Percentiles rank a stretch among this genome's conserved stretches.
Evolutionary conservation across 257 asterid genomes (phyloP).

Genomic region (Plantago major): DNA sequence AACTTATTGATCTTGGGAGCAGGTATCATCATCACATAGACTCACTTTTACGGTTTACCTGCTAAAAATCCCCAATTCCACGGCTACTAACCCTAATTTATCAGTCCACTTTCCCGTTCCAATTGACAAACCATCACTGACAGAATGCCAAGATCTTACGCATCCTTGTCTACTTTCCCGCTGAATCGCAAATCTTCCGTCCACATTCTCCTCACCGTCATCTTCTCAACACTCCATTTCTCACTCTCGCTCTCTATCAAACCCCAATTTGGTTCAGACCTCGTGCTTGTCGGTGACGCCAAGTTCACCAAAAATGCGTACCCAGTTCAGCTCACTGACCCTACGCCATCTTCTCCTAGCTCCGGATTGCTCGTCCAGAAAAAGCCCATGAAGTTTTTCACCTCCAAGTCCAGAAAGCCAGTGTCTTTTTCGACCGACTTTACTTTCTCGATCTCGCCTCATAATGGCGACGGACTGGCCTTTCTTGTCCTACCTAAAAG

Average conservation of each 20-base stretch:
- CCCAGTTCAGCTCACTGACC: constrained; percentile 51
- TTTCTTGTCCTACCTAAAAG: constrained; percentile 44
- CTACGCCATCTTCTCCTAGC: constrained; percentile 37
- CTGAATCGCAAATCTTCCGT: not conserved
- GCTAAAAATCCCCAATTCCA: not conserved
- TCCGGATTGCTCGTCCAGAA: constrained; percentile 56
- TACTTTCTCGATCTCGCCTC: constrained; percentile 62
- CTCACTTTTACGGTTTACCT: not conserved
- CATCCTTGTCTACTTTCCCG: not conserved
- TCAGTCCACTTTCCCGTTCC: not conserved
- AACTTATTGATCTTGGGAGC: too few species aligned
- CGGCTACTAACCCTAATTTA: constrained; percentile 15
- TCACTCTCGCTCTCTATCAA: constrained; percentile 39
- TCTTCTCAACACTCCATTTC: constrained; percentile 26
- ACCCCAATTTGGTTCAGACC: constrained; percentile 43
- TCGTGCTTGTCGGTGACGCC: constrained; percentile 58
- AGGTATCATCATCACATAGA: too few species aligned
- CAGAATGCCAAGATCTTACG: constrained; percentile 8
- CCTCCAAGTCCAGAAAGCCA: constrained; percentile 35
- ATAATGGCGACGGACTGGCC: constrained; percentile 56
- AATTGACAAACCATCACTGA: not conserved
- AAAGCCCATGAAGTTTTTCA: constrained; percentile 44
- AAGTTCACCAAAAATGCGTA: constrained; percentile 25
- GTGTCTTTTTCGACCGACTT: constrained; percentile 69
- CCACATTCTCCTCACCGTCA: constrained; percentile 25